Evolutionary conservation across 2,329 filamentous ascomycete species (phyloP).

Genomic region (Arthrobotrys megalospora): DNA sequence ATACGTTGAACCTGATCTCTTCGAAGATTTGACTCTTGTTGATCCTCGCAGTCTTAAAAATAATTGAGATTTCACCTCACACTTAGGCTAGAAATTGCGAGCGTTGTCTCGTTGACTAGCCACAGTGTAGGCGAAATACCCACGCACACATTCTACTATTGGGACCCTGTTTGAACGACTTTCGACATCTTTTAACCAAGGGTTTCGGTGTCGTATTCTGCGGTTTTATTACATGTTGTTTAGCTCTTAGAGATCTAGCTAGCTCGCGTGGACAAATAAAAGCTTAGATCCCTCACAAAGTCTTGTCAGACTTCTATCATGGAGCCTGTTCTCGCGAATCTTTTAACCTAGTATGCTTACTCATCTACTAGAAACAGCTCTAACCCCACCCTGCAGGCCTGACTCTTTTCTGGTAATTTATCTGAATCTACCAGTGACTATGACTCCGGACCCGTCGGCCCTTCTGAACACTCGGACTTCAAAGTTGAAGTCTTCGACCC

Average conservation of each 20-base stretch:
- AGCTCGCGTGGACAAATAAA: background rate
- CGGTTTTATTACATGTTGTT: no score
- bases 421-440: background rate
- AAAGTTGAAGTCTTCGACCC: background rate
- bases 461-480: background rate
- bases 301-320: background rate
- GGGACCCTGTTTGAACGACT: background rate
- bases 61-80: background rate
- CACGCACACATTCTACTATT: background rate
- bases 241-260: background rate
- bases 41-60: constrained; percentile 28
- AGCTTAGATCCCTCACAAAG: background rate
- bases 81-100: background rate
- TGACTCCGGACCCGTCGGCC: background rate
- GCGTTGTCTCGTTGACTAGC: no score
- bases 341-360: no score
- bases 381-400: no score
- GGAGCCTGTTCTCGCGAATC: no score
- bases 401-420: no score
- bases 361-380: no score
- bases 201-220: background rate
- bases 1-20: constrained; percentile 53
- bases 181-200: background rate
- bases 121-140: background rate
- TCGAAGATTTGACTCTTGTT: constrained; percentile 44